phyloP scores from a whole-genome alignment of 2,329 filamentous ascomycete genomes.

The Epicoccum nigrum region DNA sequence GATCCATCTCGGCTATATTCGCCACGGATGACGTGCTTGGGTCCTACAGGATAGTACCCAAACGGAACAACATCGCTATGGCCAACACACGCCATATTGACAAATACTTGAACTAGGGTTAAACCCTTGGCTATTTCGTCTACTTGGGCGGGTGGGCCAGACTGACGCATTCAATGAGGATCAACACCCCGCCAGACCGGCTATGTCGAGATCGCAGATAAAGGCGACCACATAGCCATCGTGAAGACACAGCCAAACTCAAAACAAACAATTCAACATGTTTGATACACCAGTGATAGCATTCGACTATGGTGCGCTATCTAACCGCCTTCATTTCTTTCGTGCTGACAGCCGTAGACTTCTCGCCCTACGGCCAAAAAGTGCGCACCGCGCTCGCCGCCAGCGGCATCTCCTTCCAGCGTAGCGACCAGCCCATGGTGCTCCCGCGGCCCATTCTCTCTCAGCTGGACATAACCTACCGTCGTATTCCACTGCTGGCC shows the following conservation, averaged over 20 bases:
- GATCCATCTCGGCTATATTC: not conserved
- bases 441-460: slow-evolving; percentile 70
- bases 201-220: not conserved
- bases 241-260: not conserved
- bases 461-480: slow-evolving; percentile 67
- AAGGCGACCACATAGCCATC: not conserved
- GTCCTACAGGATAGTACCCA: not conserved
- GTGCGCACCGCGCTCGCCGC: slow-evolving; percentile 7
- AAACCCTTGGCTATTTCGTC: too few species aligned
- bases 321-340: not conserved
- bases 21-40: slow-evolving; percentile 7
- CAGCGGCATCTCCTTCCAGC: slow-evolving; percentile 5
- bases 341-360: not conserved
- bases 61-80: not conserved
- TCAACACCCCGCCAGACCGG: not conserved
- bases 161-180: not conserved
- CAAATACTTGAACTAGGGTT: not conserved
- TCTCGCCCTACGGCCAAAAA: slow-evolving; percentile 11
- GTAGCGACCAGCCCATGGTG: slow-evolving; percentile 61
- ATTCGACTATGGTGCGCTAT: slow-evolving; percentile 9
- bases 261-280: not conserved
- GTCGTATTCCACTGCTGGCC: slow-evolving; percentile 71
- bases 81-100: not conserved
- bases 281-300: not conserved
- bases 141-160: not conserved